A percentile compares a stretch with the other conserved stretches of the same genome.
These are phyloP conservation scores for Aspergillus asperescens DNA, from an alignment of 495 filamentous ascomycete species.

Conservation along the genomic window DNA sequence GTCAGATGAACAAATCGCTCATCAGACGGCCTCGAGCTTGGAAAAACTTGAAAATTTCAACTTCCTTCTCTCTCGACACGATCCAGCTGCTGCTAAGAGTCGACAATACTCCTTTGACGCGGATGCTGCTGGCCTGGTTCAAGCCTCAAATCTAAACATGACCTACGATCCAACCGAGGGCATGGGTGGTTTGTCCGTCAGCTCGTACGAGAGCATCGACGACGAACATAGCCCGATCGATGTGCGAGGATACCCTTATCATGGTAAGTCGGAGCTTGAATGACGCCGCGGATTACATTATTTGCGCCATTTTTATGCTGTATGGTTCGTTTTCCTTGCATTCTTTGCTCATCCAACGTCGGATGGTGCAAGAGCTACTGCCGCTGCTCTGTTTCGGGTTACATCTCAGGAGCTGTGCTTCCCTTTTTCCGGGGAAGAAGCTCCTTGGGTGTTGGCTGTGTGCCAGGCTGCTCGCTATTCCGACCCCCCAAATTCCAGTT, in stretches of 20 bases:
- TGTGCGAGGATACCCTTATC: slow-evolving; percentile 42
- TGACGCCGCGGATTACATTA: slow-evolving; percentile 35
- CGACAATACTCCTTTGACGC: slow-evolving; percentile 44
- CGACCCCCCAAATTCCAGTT: background rate
- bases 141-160: slow-evolving; percentile 37
- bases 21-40: slow-evolving; percentile 26
- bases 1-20: slow-evolving; percentile 37
- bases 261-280: slow-evolving; percentile 33
- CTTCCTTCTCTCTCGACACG: slow-evolving; percentile 37
- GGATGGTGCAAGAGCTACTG: slow-evolving; percentile 18
- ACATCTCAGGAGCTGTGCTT: slow-evolving; percentile 10
- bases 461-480: background rate
- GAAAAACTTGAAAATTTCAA: slow-evolving; percentile 44
- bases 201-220: slow-evolving; percentile 47
- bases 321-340: slow-evolving; percentile 27
- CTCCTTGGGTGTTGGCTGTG: background rate
- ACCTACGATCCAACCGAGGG: slow-evolving; percentile 47
- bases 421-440: slow-evolving; percentile 5
- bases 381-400: background rate
- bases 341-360: slow-evolving; percentile 13
- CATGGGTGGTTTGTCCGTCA: slow-evolving; percentile 45
- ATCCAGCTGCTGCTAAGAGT: slow-evolving; percentile 30
- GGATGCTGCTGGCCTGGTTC: slow-evolving; percentile 34
- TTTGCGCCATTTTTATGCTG: slow-evolving; percentile 33
- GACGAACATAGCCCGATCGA: slow-evolving; percentile 43